These are phyloP conservation scores for Stropharia rugosoannulata DNA, from an alignment of 768 basidiomycete species.

Conservation along the genomic window DNA sequence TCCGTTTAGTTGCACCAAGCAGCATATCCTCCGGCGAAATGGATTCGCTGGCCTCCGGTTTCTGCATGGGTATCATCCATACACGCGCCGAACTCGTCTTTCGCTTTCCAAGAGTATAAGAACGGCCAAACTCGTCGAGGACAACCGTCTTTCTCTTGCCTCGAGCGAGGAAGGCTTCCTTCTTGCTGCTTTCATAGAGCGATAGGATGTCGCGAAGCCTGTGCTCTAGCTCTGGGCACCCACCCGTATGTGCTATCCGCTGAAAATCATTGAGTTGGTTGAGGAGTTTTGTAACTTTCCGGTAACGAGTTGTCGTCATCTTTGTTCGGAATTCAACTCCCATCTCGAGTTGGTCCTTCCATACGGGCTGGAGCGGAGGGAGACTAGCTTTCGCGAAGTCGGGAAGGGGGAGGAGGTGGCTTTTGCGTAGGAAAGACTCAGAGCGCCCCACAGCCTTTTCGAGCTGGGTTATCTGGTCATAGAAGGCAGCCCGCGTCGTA, in stretches of 20 bases:
- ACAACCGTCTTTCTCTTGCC: slow-evolving; percentile 55
- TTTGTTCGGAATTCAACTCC: slow-evolving; percentile 50
- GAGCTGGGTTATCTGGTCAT: slow-evolving; percentile 68
- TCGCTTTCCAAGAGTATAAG: slow-evolving; percentile 82
- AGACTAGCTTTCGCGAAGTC: slow-evolving; percentile 60
- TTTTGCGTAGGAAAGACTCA: slow-evolving; percentile 55
- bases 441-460: slow-evolving; percentile 60
- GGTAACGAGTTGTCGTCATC: slow-evolving; percentile 72
- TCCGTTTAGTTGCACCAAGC: slow-evolving; percentile 21
- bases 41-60: slow-evolving; percentile 9
- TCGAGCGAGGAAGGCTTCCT: slow-evolving; percentile 44
- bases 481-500: slow-evolving; percentile 74
- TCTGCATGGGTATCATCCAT: slow-evolving; percentile 80
- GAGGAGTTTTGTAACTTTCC: slow-evolving; percentile 58
- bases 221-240: slow-evolving; percentile 52
- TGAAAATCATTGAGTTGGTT: slow-evolving; percentile 65
- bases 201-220: slow-evolving; percentile 52
- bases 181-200: slow-evolving; percentile 66
- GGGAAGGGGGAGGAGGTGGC: slow-evolving; percentile 81
- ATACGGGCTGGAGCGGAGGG: slow-evolving; percentile 58
- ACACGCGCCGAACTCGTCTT: slow-evolving; percentile 91
- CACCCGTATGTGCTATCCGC: slow-evolving; percentile 58
- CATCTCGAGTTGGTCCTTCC: slow-evolving; percentile 69
- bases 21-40: slow-evolving; percentile 24
- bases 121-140: slow-evolving; percentile 77